Percentiles rank a stretch among this genome's conserved stretches.
Evolutionary conservation across 495 filamentous ascomycete species (phyloP).

Genomic region (Choiromyces venosus): DNA sequence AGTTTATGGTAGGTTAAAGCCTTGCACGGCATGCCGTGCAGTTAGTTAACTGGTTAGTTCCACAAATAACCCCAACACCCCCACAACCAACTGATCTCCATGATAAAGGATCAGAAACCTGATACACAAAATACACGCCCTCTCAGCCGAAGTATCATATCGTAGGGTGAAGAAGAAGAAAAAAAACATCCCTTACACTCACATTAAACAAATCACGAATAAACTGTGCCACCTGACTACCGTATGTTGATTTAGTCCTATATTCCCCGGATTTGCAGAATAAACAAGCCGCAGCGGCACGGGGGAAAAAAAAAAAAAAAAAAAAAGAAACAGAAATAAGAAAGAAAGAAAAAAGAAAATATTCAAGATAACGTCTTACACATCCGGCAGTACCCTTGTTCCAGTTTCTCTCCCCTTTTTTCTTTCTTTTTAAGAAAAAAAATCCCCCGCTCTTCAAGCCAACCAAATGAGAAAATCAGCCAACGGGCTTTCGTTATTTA

Average conservation of each 20-base stretch:
- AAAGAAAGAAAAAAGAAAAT: background rate
- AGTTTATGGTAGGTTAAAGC: background rate
- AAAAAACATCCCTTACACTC: background rate
- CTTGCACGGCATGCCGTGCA: background rate
- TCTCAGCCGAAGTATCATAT: background rate
- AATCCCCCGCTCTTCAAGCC: background rate
- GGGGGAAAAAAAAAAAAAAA: too few species aligned
- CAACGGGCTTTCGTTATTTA: background rate
- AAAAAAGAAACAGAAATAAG: background rate
- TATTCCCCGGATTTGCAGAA: conserved; percentile 1
- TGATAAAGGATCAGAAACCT: background rate
- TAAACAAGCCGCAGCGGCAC: background rate
- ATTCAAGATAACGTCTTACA: conserved; percentile 1
- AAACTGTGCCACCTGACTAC: background rate
- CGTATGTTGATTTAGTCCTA: background rate
- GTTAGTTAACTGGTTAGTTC: too few species aligned
- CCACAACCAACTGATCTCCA: background rate
- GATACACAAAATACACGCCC: background rate
- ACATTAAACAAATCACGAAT: background rate
- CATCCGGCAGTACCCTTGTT: background rate
- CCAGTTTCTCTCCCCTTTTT: background rate
- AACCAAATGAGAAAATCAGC: background rate
- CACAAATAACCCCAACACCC: background rate
- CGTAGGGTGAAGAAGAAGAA: background rate
- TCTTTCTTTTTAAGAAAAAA: background rate